Percentiles rank a stretch among this genome's conserved stretches.
Conservation (phyloP, 768 basidiomycete species). For the Termitomyces sp. region DNA sequence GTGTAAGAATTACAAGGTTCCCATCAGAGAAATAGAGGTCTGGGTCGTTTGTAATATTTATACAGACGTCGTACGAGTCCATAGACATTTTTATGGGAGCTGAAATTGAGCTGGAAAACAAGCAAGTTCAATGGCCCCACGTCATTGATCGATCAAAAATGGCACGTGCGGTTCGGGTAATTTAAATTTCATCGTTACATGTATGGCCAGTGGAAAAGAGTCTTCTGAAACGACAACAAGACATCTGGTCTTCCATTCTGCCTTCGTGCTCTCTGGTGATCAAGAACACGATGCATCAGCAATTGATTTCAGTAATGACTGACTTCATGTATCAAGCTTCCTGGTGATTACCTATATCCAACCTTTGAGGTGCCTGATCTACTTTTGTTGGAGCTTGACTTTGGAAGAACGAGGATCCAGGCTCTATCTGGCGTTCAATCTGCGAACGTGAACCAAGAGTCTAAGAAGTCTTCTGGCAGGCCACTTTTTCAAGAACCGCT, state of each 20-base stretch:
- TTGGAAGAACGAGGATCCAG: not conserved
- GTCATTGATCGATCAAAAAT: not conserved
- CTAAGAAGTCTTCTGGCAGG: not conserved
- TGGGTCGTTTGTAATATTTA: constrained; percentile 20
- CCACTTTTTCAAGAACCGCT: not conserved
- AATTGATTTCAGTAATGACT: not conserved
- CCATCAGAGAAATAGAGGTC: constrained; percentile 21
- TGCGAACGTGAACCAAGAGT: not conserved
- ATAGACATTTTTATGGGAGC: constrained; percentile 15
- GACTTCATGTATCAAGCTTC: not conserved
- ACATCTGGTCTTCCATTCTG: not conserved
- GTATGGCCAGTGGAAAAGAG: too few relatives aligned
- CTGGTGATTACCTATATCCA: not conserved
- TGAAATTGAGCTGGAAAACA: not conserved
- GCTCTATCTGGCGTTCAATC: not conserved
- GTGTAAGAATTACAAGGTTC: constrained; percentile 20
- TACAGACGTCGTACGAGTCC: constrained; percentile 17
- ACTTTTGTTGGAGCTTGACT: not conserved
- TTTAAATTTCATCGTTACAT: too few relatives aligned
- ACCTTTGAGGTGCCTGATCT: not conserved
- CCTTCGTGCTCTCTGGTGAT: not conserved
- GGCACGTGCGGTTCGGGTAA: not conserved
- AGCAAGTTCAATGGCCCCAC: not conserved
- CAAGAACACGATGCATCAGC: not conserved
- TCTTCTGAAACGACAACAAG: not conserved